Conservation (phyloP, 345 rosid species). For the Eucalyptus marginata region DNA sequence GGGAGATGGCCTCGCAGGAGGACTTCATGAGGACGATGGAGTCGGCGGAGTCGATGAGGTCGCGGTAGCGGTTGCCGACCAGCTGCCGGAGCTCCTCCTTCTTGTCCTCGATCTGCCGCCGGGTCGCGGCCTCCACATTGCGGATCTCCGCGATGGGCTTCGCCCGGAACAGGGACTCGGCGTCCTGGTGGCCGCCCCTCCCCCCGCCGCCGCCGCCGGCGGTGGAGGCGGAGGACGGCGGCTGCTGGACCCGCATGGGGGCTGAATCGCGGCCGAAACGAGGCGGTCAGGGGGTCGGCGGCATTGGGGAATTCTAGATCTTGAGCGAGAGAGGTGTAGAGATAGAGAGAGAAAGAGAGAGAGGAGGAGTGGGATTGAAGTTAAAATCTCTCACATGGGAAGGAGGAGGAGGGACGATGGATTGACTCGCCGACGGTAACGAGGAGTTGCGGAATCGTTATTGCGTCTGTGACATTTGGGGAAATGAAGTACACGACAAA, state of each 20-base stretch:
- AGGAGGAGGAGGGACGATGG: neutral
- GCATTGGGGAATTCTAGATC: neutral
- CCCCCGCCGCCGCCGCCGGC: constrained; percentile 26
- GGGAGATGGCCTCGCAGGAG: constrained; percentile 56
- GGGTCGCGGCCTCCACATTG: constrained; percentile 53
- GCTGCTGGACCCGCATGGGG: neutral
- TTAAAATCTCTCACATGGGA: neutral
- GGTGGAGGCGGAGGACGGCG: neutral
- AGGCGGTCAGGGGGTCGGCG: neutral
- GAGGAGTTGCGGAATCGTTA: neutral
- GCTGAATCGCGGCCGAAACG: neutral
- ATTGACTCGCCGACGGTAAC: neutral
- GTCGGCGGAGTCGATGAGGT: constrained; percentile 94
- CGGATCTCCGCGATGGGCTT: constrained; percentile 77
- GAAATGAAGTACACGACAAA: neutral
- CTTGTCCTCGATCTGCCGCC: constrained; percentile 80
- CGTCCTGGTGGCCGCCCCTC: constrained; percentile 50
- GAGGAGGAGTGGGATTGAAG: neutral
- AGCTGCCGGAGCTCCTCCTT: constrained; percentile 91
- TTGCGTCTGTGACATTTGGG: neutral
- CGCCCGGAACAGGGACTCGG: constrained; percentile 74
- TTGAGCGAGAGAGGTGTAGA: neutral
- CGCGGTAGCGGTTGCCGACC: constrained; percentile 84
- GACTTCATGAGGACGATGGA: constrained; percentile 87
- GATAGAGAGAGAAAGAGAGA: neutral